Evolutionary conservation across 441 rosid species (phyloP).

Genomic region (Metrosideros polymorpha): DNA sequence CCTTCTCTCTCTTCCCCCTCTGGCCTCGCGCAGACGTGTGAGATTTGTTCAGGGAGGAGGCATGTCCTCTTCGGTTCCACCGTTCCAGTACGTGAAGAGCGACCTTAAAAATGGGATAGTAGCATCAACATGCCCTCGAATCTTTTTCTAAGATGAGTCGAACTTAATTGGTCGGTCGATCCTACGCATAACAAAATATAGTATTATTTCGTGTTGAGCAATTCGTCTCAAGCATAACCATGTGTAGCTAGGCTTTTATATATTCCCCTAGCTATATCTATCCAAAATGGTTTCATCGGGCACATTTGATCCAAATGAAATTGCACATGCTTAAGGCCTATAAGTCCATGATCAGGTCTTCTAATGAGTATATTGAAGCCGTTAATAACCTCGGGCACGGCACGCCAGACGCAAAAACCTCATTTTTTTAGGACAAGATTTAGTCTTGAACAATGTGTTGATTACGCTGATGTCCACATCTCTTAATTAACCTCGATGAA

Average conservation of each 20-base stretch:
- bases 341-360: rapidly evolving
- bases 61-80: neutral
- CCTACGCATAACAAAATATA: neutral
- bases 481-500: no score
- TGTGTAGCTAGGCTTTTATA: neutral
- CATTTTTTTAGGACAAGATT: neutral
- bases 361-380: neutral
- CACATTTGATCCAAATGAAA: neutral
- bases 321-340: neutral
- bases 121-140: no score
- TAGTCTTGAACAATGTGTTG: neutral
- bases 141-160: rapidly evolving
- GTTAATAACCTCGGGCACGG: neutral
- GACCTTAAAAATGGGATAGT: no score
- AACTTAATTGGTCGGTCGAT: neutral
- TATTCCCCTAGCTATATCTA: neutral
- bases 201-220: neutral
- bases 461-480: neutral
- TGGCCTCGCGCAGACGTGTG: no score
- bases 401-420: neutral
- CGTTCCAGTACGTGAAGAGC: no score
- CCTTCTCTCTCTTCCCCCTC: neutral
- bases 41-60: neutral
- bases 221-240: neutral
- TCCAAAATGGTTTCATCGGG: neutral